Conservation (phyloP, 495 filamentous ascomycete species). For the Neurospora cerealis region DNA sequence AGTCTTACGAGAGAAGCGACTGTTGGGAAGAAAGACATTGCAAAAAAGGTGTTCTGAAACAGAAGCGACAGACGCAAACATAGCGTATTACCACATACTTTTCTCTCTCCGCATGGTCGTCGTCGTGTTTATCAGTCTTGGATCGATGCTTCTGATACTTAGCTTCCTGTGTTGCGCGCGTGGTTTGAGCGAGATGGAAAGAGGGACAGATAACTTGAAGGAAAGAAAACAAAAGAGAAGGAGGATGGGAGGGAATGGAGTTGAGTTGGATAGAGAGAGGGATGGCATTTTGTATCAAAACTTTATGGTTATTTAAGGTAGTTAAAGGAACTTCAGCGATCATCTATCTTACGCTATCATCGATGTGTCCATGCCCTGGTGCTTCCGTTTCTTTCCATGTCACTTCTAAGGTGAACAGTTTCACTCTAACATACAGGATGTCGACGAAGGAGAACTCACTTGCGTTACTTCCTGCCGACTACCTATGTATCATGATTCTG, state of each 20-base stretch:
- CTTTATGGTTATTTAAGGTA: neutral
- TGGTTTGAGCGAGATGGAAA: neutral
- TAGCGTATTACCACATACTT: neutral
- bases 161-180: neutral
- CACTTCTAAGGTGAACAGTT: neutral
- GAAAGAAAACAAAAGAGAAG: neutral
- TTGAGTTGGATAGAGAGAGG: neutral
- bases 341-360: too few relatives aligned
- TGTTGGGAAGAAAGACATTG: neutral
- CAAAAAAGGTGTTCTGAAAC: neutral
- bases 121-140: neutral
- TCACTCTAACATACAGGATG: too few relatives aligned
- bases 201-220: neutral
- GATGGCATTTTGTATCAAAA: neutral
- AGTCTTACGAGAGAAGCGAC: neutral
- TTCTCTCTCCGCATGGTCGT: neutral
- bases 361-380: neutral
- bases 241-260: neutral
- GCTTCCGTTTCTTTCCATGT: neutral
- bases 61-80: neutral
- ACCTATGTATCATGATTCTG: too few relatives aligned
- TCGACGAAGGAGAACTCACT: too few relatives aligned
- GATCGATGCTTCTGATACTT: neutral
- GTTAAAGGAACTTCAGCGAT: neutral
- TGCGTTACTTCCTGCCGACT: too few relatives aligned